Conservation (phyloP, 2,329 filamentous ascomycete species). For the Xylariaceae sp. region DNA sequence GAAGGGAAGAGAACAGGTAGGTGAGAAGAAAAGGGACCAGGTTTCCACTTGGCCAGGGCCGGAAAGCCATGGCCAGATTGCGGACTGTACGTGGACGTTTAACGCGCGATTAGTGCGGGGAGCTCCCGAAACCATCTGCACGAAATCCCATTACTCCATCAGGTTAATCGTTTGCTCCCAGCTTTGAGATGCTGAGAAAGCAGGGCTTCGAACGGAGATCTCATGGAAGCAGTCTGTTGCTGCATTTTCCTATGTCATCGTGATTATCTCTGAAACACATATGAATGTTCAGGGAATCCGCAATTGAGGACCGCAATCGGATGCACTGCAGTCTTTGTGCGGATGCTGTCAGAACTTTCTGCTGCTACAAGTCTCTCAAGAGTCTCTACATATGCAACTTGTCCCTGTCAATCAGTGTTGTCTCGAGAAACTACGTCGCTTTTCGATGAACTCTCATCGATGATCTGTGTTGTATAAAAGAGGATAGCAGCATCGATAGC, state of each 20-base stretch:
- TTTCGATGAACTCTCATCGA: too few species aligned
- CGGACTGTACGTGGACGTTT: constrained; percentile 8
- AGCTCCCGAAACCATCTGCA: constrained; percentile 20
- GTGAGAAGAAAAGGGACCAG: constrained; percentile 2
- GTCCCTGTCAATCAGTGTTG: not conserved
- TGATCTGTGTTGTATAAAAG: too few species aligned
- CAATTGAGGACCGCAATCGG: constrained; percentile 7
- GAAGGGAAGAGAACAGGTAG: constrained; percentile 1
- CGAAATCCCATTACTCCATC: constrained; percentile 17
- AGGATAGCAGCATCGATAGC: not conserved
- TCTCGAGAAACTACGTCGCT: too few species aligned
- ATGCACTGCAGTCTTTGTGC: constrained; percentile 11
- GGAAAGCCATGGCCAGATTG: not conserved
- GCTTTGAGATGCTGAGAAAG: too few species aligned
- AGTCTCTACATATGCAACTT: too few species aligned
- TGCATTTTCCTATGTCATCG: not conserved
- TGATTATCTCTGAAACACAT: too few species aligned
- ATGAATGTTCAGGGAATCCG: too few species aligned
- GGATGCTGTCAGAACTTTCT: constrained; percentile 3
- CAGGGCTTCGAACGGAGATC: too few species aligned
- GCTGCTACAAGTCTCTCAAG: too few species aligned
- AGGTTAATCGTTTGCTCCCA: constrained; percentile 13
- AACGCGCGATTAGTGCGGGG: constrained; percentile 23
- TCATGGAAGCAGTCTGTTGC: too few species aligned
- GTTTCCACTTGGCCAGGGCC: not conserved